Base-by-base conservation (phyloP, 352 stramenopile genomes). In the Blastocystis sp. region DNA sequence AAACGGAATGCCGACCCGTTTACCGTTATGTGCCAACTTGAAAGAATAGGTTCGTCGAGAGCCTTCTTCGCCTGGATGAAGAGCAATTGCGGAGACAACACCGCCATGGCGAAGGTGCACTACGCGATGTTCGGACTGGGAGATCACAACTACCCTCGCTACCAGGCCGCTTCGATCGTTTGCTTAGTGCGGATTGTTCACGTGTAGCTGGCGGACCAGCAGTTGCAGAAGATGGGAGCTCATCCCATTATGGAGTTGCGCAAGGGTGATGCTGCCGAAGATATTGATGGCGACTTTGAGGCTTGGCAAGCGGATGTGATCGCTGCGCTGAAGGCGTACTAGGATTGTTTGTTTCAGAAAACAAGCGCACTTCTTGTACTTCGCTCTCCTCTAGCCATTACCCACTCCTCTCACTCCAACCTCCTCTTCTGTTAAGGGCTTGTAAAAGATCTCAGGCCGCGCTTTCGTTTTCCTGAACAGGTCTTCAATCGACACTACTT, bases 51-150 rank as follows among this genome's bases (percentile, higher is more conserved):
- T 70, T 84, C 74, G 34, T 45, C 74, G n/a, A 42, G 40, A 57
- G 52, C 74, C 1, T 84, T 84, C 74, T 84, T 84, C 45, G 74
- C 74, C 0, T 84, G 74, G 74, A 84, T 84, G 74, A 84, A 84
- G 52, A 84, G 74, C 48, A 62, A 84, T 34, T 84, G 74, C 45
- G 74, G 74, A 14, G 74, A 84, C 52, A 34, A 62, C 6, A 52
- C 59, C 11, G 17, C 40, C 1, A 57, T 84, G 74, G 3, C 52
- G 11, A 84, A 84, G 28, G 34, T 84, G 14, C 59, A 84, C 52
- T 84, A 84, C 42, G 74, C 74, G 3, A 84, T 84, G 74, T 84
- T 84, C 48, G 74, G 74, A 24, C 54, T 84, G 11, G 74, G 74
- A 69, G 74, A 84, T 21, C 74, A 84, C 61, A 68, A 84, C 57